These are phyloP conservation scores for Cryptococcus sp. DNA, from an alignment of 1,284 basidiomycete species.

Conservation along the genomic window DNA sequence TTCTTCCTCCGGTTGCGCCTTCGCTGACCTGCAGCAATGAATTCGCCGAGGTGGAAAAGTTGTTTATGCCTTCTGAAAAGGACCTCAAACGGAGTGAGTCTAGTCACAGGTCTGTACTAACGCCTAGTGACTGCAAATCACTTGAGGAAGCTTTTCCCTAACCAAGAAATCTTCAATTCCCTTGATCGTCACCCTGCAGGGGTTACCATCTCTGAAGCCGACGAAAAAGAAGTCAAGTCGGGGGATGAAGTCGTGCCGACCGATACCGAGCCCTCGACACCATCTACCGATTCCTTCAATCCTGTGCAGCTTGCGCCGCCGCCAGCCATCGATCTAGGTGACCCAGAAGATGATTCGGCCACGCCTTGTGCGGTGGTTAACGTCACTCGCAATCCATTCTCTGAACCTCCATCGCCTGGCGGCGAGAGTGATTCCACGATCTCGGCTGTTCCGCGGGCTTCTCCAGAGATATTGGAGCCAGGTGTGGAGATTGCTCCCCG, in stretches of 20 bases:
- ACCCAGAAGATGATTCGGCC: slow-evolving; percentile 10
- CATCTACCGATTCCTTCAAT: slow-evolving; percentile 2
- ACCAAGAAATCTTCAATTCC: slow-evolving; percentile 48
- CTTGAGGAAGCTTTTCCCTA: slow-evolving; percentile 54
- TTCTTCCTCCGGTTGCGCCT: too few species aligned
- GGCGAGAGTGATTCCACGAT: slow-evolving; percentile 87
- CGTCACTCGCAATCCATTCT: slow-evolving; percentile 9
- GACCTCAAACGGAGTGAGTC: slow-evolving; percentile 42
- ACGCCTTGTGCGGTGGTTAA: slow-evolving; percentile 23
- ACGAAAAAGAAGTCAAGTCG: slow-evolving; percentile 54
- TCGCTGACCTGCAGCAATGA: slow-evolving; percentile 20
- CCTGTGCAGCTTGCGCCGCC: neutral
- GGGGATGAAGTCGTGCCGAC: slow-evolving; percentile 9
- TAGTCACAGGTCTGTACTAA: neutral
- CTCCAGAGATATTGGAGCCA: too few species aligned
- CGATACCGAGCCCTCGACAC: slow-evolving; percentile 15
- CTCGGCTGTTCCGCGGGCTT: slow-evolving; percentile 55
- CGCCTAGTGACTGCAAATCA: slow-evolving; percentile 43
- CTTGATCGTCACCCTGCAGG: slow-evolving; percentile 42
- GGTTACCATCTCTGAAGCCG: slow-evolving; percentile 70
- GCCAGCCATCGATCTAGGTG: slow-evolving; percentile 4
- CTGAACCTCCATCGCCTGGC: slow-evolving; percentile 25
- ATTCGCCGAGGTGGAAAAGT: slow-evolving; percentile 56
- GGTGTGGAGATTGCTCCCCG: too few species aligned
- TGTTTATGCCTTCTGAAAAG: slow-evolving; percentile 49